Percentiles rank a stretch among this genome's conserved stretches.
phyloP scores from a whole-genome alignment of 2,329 filamentous ascomycete species.

The Aureobasidium sp. region DNA sequence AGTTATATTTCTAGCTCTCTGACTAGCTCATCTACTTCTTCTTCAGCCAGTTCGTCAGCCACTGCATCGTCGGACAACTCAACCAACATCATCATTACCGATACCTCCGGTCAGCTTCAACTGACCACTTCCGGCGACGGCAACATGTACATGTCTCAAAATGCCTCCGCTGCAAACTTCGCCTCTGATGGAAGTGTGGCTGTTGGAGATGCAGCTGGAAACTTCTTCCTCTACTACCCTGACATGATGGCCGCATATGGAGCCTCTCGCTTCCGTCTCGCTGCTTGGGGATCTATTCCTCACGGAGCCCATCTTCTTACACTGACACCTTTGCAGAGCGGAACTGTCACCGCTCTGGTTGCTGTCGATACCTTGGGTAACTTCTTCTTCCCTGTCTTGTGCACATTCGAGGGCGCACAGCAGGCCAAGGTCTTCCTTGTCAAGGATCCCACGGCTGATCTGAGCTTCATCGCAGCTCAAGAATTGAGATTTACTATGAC shows the following conservation, averaged over 20 bases:
- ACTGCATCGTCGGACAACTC: background rate
- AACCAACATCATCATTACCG: constrained; percentile 14
- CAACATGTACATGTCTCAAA: constrained; percentile 6
- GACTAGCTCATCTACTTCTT: background rate
- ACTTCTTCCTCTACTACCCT: constrained; percentile 16
- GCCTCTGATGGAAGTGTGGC: background rate
- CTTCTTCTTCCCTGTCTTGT: constrained; percentile 19
- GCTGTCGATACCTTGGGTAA: constrained; percentile 15
- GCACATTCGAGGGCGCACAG: constrained; percentile 13
- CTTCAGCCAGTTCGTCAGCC: background rate
- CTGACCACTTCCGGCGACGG: background rate
- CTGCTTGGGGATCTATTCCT: constrained; percentile 16
- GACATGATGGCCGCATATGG: constrained; percentile 14
- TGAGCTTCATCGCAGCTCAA: constrained; percentile 5
- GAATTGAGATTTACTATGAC: constrained; percentile 18
- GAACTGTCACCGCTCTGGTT: constrained; percentile 5
- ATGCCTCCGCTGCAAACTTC: background rate
- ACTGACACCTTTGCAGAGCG: constrained; percentile 11
- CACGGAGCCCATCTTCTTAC: constrained; percentile 15
- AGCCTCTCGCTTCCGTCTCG: constrained; percentile 18
- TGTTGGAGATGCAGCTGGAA: background rate
- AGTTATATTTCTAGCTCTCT: background rate
- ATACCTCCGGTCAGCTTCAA: background rate
- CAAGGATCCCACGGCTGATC: constrained; percentile 12
- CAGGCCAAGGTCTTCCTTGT: constrained; percentile 18